Evolutionary conservation across 208 protist species (phyloP).

Genomic region (Willaertia magna): DNA sequence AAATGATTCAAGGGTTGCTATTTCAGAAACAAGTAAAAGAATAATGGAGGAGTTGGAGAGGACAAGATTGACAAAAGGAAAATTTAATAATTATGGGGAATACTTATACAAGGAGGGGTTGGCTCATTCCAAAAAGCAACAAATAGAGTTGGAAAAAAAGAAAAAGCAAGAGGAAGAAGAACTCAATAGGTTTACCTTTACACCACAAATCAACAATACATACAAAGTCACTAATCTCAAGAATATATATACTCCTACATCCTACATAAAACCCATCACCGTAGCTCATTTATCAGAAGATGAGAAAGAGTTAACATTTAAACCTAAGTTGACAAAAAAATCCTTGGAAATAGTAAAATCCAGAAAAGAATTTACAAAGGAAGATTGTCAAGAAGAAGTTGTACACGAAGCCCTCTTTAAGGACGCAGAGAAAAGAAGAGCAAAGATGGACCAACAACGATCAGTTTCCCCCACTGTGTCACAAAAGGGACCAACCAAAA

Average conservation of each 20-base stretch:
- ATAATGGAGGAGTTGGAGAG: not conserved
- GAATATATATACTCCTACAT: not conserved
- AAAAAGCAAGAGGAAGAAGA: not conserved
- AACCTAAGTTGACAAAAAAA: not conserved
- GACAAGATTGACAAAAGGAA: not conserved
- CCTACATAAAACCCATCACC: not conserved
- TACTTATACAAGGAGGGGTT: not conserved
- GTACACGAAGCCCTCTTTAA: not conserved
- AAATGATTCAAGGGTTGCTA: not conserved
- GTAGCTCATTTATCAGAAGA: not conserved
- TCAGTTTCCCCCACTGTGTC: not conserved
- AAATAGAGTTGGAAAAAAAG: not conserved
- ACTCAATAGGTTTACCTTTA: not conserved
- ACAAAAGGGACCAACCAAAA: not conserved
- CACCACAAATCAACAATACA: not conserved
- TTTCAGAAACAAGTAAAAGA: not conserved
- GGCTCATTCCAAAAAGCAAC: not conserved
- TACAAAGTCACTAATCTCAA: not conserved
- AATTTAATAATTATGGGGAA: constrained; percentile 2
- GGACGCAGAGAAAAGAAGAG: not conserved
- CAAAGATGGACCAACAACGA: no score
- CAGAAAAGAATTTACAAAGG: not conserved
- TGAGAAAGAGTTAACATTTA: not conserved
- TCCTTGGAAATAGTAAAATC: not conserved
- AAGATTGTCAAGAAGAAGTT: not conserved